These are phyloP conservation scores for Lathyrus aphaca DNA, from an alignment of 306 rosid species.

Conservation along the genomic window DNA sequence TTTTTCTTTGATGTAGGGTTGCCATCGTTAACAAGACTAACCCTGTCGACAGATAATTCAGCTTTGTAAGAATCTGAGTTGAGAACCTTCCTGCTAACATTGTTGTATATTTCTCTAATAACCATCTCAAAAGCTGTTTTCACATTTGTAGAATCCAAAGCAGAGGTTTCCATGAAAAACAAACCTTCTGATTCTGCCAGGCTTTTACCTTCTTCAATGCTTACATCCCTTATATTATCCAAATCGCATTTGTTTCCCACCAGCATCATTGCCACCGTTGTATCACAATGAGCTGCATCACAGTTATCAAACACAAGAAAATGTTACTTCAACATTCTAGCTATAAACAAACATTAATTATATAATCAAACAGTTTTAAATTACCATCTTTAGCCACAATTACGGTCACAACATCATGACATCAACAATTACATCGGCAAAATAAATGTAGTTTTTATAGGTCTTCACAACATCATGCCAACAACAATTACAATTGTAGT, in stretches of 20 bases:
- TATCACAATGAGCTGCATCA: conserved; percentile 88
- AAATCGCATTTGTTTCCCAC: conserved; percentile 92
- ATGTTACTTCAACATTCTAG: neutral
- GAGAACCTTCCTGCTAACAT: conserved; percentile 89
- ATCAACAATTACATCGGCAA: neutral
- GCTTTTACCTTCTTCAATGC: conserved; percentile 83
- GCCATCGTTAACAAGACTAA: conserved; percentile 77
- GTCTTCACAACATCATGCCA: neutral
- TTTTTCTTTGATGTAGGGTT: conserved; percentile 58
- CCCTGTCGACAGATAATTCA: conserved; percentile 86
- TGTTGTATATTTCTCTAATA: conserved; percentile 84
- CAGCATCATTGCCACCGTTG: conserved; percentile 87
- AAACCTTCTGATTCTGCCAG: conserved; percentile 90
- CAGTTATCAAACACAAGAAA: conserved; percentile 22
- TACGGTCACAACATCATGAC: neutral
- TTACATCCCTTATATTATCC: conserved; percentile 79
- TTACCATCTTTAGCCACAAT: neutral
- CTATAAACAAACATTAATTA: neutral
- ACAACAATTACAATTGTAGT: neutral
- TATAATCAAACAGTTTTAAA: neutral
- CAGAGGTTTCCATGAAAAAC: conserved; percentile 97
- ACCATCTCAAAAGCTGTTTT: conserved; percentile 85
- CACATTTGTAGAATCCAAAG: conserved; percentile 84
- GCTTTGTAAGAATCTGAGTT: conserved; percentile 92
- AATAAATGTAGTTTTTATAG: neutral